Evolutionary conservation across 495 filamentous ascomycete genomes (phyloP), one percentile per base, ranked within the genome.

Genomic region (Neurospora terricola): DNA sequence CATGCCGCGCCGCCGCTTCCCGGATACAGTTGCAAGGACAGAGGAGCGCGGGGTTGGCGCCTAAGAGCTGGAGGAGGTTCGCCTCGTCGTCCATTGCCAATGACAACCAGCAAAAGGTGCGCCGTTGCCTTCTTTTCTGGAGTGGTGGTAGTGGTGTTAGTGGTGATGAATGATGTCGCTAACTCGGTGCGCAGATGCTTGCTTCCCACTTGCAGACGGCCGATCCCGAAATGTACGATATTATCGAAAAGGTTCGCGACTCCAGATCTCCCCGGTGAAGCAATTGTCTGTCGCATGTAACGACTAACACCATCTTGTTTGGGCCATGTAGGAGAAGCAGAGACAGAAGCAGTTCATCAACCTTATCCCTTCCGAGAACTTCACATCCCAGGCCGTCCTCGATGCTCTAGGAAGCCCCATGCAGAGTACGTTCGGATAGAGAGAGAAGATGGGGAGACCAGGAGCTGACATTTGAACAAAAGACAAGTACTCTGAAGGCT

Each of bases 401-500:
- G 96, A 98, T 88, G 94, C 95, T 10, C 85, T 99, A 72, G 96
- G 96, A 78, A 98, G 94, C 86, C 91, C 96, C 36, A 99, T 99
- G 96, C 95, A 99, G 84, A 99, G 93, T 96, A 85, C 71, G 91
- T 83, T 34, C 54, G 39, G 48, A 23, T 16, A 38, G 0, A 36
- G 6, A 23, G 12, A 38, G 30, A 30, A 10, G 11, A 16, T 4
- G n/a, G 34, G 12, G 7, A 21, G n/a, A 8, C 21, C 23, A 4
- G 54, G 18, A 37, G 66, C 76, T 78, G 72, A 77, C 69, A 71
- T 40, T 71, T 9, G 10, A 6, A 36, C 34, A 27, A n/a, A 80
- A 95, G 93, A 99, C 79, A 99, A 99, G 81, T 99, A 99, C 85
- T 98, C 96, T 8, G 96, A 99, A 82, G 96, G 96, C 48, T 99